A percentile compares a stretch with the other conserved stretches of the same genome.
phyloP scores from a whole-genome alignment of 805 yeast genomes.

The Pachysolen tannophilus region DNA sequence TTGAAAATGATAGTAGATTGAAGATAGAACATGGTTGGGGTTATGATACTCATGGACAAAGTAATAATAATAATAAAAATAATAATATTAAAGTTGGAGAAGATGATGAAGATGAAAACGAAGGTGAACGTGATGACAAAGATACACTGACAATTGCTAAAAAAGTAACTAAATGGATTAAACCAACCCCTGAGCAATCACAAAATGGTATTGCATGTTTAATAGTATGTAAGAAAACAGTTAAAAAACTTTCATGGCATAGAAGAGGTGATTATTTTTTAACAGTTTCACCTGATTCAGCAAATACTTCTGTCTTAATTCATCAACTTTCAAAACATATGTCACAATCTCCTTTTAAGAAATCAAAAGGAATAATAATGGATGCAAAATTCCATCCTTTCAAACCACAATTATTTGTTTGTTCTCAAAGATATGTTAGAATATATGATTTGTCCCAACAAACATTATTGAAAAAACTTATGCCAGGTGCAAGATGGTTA shows the following conservation, averaged over 20 bases:
- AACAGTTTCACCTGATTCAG: constrained; percentile 91
- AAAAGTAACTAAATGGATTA: constrained; percentile 73
- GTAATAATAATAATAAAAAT: constrained; percentile 27
- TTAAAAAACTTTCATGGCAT: constrained; percentile 90
- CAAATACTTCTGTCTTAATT: constrained; percentile 80
- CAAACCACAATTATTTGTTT: constrained; percentile 88
- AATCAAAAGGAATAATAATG: constrained; percentile 88
- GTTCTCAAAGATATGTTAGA: constrained; percentile 87
- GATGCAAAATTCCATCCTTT: constrained; percentile 97
- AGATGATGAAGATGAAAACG: constrained; percentile 31
- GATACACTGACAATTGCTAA: constrained; percentile 23
- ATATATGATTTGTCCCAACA: constrained; percentile 88
- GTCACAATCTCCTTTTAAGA: constrained; percentile 92
- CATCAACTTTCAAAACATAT: constrained; percentile 93
- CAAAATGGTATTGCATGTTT: constrained; percentile 66
- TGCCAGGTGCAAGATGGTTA: constrained; percentile 96
- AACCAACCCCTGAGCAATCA: constrained; percentile 59
- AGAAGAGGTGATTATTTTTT: constrained; percentile 96
- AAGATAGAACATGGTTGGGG: constrained; percentile 91
- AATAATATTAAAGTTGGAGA: constrained; percentile 29
- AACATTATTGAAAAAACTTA: constrained; percentile 68
- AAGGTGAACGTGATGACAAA: constrained; percentile 18
- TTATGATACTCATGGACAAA: constrained; percentile 39
- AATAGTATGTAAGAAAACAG: constrained; percentile 42
- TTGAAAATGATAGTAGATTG: constrained; percentile 73